Evolutionary conservation across 2,329 filamentous ascomycete species (phyloP), one percentile per base, ranked within the genome.

Genomic region (Talaromyces sp.): DNA sequence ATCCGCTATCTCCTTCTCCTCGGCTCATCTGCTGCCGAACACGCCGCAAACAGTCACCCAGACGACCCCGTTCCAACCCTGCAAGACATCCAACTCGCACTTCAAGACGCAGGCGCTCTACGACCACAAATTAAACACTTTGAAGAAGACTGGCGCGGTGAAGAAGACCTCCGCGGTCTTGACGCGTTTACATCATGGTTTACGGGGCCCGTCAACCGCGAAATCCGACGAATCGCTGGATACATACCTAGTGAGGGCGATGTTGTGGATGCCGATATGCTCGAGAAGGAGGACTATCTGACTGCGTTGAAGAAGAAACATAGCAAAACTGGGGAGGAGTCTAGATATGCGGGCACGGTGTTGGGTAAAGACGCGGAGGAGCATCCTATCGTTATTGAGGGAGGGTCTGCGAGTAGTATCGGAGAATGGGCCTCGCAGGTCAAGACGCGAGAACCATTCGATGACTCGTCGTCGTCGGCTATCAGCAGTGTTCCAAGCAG

Each of bases 261-360:
- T 17, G 81, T 84, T 68, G 80, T 84, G 45, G 80, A 82, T 59
- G 69, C 77, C 33, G 79, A 76, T 68, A 77, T 58, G 82, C 86
- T 73, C 81, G 86, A 87, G 63, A 86, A 86, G 65, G 88, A 87
- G 25, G 90, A 93, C 74, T 93, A 90, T 73, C 74, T 93, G 19
- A 87, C 85, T 64, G 90, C 88, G 4, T 81, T 98, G 49, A 97
- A 96, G 78, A 95, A 93, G 79, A 97, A 96, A 74, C 91, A 96
- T 77, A 93, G 89, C 79, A 96, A 95, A 71, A 91, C 90, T 0
- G 91, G 90, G 68, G 92, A 96, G 72, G 93, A 96, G 73, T 89
- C 89, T 10, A 89, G 94, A 72, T 96, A 92, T 76, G 87, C 90
- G 70, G 92, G 92, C 35, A 97, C 94, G 0, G 85, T 95, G 0